phyloP scores from a whole-genome alignment of 257 asterid species.

The Solanum dulcamara region DNA sequence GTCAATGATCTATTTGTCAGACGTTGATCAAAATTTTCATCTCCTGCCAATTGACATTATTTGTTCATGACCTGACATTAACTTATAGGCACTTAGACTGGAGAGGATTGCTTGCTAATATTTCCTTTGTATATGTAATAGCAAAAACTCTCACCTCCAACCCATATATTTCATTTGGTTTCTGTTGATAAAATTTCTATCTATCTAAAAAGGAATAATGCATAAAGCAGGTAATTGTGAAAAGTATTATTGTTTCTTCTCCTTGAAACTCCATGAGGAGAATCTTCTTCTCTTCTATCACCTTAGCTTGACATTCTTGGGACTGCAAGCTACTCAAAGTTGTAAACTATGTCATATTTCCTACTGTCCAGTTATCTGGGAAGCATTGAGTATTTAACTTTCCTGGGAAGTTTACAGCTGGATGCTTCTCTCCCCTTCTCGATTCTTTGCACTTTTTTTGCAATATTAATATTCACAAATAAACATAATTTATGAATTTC shows the following conservation, averaged over 20 bases:
- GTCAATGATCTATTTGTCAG: not conserved
- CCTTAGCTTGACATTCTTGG: not conserved
- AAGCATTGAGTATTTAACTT: not conserved
- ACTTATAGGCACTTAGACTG: not conserved
- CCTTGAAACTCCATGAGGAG: not conserved
- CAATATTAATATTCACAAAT: not conserved
- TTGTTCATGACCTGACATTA: not conserved
- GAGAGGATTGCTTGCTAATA: not conserved
- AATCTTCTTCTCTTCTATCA: not conserved
- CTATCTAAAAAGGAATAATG: not conserved
- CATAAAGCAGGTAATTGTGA: not conserved
- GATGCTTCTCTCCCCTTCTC: not conserved
- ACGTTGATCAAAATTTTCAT: not conserved
- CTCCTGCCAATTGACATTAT: not conserved
- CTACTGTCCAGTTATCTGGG: not conserved
- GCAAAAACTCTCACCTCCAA: not conserved
- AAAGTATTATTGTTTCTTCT: not conserved
- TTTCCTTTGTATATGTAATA: not conserved
- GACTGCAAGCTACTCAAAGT: not conserved
- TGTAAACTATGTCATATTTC: not conserved
- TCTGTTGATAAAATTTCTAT: not conserved
- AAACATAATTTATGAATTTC: not conserved
- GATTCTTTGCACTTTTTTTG: not conserved
- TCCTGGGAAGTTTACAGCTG: not conserved
- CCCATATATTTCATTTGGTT: not conserved